Conservation (phyloP, 257 asterid genomes). For the Capsicum baccatum region DNA sequence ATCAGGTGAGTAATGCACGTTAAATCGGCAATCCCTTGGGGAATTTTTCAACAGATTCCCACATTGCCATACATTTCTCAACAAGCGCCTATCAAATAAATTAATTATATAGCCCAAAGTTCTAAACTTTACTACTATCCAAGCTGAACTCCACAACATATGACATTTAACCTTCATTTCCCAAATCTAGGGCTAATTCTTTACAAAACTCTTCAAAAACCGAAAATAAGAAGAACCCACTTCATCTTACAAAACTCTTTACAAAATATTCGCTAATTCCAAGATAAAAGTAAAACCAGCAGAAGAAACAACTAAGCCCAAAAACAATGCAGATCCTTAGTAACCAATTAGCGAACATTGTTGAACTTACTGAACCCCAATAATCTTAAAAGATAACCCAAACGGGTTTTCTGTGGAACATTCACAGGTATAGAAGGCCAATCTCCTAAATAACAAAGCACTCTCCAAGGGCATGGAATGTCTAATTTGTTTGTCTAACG, state of each 20-base stretch:
- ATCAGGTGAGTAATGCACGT: not conserved
- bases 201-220: not conserved
- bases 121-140: slow-evolving; percentile 28
- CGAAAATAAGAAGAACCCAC: slow-evolving; percentile 13
- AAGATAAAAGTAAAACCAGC: slow-evolving; percentile 26
- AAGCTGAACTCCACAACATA: slow-evolving; percentile 28
- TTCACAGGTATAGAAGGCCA: not conserved
- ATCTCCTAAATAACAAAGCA: not conserved
- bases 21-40: not conserved
- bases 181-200: slow-evolving; percentile 5
- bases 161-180: not conserved
- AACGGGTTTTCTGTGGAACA: not conserved
- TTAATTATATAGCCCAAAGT: not conserved
- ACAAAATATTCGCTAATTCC: not conserved
- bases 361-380: slow-evolving; percentile 24
- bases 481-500: not conserved
- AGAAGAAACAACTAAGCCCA: slow-evolving; percentile 33
- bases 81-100: not conserved
- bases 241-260: not conserved
- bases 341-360: slow-evolving; percentile 2
- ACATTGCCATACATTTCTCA: not conserved
- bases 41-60: slow-evolving; percentile 15
- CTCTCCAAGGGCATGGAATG: not conserved
- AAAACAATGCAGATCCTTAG: slow-evolving; percentile 43
- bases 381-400: slow-evolving; percentile 22